phyloP scores from a whole-genome alignment of 805 yeast genomes.

The Blastobotrys terrestris region DNA sequence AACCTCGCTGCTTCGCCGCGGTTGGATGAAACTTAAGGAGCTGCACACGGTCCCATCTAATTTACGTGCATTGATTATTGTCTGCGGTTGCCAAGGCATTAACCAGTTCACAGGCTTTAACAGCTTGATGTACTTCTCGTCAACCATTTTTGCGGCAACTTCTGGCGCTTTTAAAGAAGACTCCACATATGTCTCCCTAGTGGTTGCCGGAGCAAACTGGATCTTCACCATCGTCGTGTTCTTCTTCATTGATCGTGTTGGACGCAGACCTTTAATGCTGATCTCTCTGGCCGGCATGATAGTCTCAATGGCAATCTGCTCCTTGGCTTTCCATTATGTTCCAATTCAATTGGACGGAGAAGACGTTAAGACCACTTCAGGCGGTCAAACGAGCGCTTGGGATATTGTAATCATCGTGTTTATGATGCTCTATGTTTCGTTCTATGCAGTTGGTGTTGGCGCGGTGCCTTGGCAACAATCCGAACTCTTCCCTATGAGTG shows the following conservation, averaged over 20 bases:
- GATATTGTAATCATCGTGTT: slow-evolving; percentile 78
- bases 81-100: slow-evolving; percentile 89
- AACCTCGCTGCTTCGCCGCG: slow-evolving; percentile 7
- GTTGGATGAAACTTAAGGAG: slow-evolving; percentile 21
- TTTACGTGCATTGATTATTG: slow-evolving; percentile 79
- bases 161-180: slow-evolving; percentile 82
- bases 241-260: slow-evolving; percentile 76
- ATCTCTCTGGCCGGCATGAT: slow-evolving; percentile 80
- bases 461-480: slow-evolving; percentile 98
- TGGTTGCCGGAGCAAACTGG: slow-evolving; percentile 91
- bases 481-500: slow-evolving; percentile 87
- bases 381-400: slow-evolving; percentile 57
- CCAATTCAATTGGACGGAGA: slow-evolving; percentile 29
- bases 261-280: slow-evolving; percentile 76
- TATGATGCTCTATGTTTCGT: slow-evolving; percentile 82
- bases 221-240: slow-evolving; percentile 80
- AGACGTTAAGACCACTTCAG: slow-evolving; percentile 31
- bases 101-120: slow-evolving; percentile 97
- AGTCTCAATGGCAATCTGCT: slow-evolving; percentile 63
- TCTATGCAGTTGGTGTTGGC: slow-evolving; percentile 91
- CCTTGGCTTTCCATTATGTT: slow-evolving; percentile 85
- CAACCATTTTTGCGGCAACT: slow-evolving; percentile 72
- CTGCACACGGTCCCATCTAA: slow-evolving; percentile 45
- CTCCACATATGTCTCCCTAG: slow-evolving; percentile 86
- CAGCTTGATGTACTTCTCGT: slow-evolving; percentile 89